phyloP scores from a whole-genome alignment of 2,329 filamentous ascomycete species.

The Aspergillus sojae region DNA sequence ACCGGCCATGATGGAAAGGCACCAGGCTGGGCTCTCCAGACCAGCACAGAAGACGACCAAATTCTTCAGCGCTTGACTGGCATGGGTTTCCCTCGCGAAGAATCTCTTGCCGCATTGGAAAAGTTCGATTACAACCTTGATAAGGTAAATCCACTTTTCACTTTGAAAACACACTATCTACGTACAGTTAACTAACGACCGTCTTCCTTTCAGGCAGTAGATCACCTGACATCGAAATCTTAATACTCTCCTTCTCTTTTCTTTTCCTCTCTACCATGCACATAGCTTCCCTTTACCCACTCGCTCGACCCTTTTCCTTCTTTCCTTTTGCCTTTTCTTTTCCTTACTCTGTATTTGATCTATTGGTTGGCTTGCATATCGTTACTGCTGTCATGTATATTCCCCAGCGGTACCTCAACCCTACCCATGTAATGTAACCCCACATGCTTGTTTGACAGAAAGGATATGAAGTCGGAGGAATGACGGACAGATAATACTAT shows the following conservation, averaged over 20 bases:
- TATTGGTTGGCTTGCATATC: conserved; percentile 16
- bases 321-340: conserved; percentile 15
- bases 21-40: conserved; percentile 70
- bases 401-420: conserved; percentile 6
- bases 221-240: conserved; percentile 45
- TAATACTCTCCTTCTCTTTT: conserved; percentile 23
- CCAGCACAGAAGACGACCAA: conserved; percentile 82
- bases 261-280: conserved; percentile 14
- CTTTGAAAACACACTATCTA: neutral
- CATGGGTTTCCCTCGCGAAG: conserved; percentile 80
- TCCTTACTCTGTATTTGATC: conserved; percentile 12
- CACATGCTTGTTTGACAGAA: conserved; percentile 2
- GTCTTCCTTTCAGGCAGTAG: conserved; percentile 36
- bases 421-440: conserved; percentile 12
- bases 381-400: conserved; percentile 21
- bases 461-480: neutral
- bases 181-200: conserved; percentile 8
- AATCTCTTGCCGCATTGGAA: conserved; percentile 79
- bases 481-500: neutral
- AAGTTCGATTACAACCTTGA: conserved; percentile 96
- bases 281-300: conserved; percentile 18
- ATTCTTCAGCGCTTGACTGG: conserved; percentile 85
- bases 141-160: conserved; percentile 63
- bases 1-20: conserved; percentile 22
- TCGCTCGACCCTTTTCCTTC: conserved; percentile 20